phyloP scores from a whole-genome alignment of 306 rosid species.

The Prunus salicina region DNA sequence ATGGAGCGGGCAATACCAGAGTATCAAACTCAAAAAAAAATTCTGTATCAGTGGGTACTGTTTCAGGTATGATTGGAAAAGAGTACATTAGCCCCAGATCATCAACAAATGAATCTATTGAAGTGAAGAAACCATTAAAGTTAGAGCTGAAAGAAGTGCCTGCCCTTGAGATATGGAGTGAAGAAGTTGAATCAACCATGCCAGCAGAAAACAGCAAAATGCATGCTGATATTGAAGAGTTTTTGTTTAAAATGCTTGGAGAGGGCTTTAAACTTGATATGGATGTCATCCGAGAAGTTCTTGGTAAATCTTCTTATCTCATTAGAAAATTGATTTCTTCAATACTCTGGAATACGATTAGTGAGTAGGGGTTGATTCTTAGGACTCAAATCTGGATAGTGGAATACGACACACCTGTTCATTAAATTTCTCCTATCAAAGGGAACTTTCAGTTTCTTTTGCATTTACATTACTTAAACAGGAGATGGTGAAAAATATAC shows the following conservation, averaged over 20 bases:
- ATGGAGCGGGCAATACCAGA: slow-evolving; percentile 10
- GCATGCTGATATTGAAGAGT: slow-evolving; percentile 21
- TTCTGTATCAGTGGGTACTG: slow-evolving; percentile 30
- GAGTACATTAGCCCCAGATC: slow-evolving; percentile 17
- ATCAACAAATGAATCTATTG: slow-evolving; percentile 10
- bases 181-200: slow-evolving; percentile 12
- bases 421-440: not conserved
- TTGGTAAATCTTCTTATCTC: slow-evolving; percentile 28
- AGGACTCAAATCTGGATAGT: too few relatives aligned
- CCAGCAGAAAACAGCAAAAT: slow-evolving; percentile 2
- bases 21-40: slow-evolving; percentile 20
- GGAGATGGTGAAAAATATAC: not conserved
- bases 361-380: not conserved
- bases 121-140: slow-evolving; percentile 28
- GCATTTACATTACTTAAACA: not conserved
- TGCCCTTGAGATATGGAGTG: slow-evolving; percentile 22
- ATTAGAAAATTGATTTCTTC: not conserved
- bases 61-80: slow-evolving; percentile 39
- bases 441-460: too few relatives aligned
- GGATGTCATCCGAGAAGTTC: slow-evolving; percentile 31
- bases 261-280: slow-evolving; percentile 37
- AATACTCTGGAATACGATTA: not conserved
- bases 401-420: not conserved
- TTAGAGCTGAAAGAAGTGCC: slow-evolving; percentile 22
- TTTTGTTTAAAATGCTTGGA: slow-evolving; percentile 38